Base-by-base conservation (phyloP, 495 filamentous ascomycete species). In the Trichoderma gamsii region DNA sequence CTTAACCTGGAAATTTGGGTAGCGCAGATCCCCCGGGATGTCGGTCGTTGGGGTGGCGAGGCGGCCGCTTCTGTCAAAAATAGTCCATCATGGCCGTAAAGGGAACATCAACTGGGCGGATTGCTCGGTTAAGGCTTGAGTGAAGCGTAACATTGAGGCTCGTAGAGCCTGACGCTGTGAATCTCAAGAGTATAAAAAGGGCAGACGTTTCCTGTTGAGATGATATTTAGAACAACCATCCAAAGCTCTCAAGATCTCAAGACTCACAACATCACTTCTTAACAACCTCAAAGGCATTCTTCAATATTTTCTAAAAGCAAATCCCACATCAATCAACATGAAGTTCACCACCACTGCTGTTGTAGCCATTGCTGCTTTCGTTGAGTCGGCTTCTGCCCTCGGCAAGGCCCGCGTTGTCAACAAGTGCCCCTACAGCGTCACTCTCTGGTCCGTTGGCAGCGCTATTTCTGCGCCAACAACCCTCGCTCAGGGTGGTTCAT, bases 401-500 rank as follows among this genome's bases (percentile, higher is more conserved):
- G 84, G 85, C 72, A 75, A 76, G 64, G 86, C 86, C 64, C 66
- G 78, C 64, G 83, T 88, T 12, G 68, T 76, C 67, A 88, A 88
- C 76, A 79, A 80, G 65, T 87, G 83, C 77, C 16, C 66, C 67
- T 41, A 63, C 66, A 69, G 78, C 32, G 78, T 86, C 56, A 84
- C 86, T 70, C 72, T 86, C 67, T 87, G 85, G 85, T 84, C 84
- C 15, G 85, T 88, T 56, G 85, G 83, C 65, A 68, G 72, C 66
- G 66, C 76, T n/a, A 73, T 86, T 67, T 74, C 77, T 29, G 73
- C 75, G 0, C 73, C 75, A 66, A 75, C 78, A 66, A 80, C 78
- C 35, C 70, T 88, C 56, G 38, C 71, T 7, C 69, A 78, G 9
- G 79, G 78, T 49, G 73, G 72, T 65, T 68, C 41, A 52, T 84